Evolutionary conservation across 805 yeast genomes (phyloP).

Genomic region (Clavispora carvajalis): DNA sequence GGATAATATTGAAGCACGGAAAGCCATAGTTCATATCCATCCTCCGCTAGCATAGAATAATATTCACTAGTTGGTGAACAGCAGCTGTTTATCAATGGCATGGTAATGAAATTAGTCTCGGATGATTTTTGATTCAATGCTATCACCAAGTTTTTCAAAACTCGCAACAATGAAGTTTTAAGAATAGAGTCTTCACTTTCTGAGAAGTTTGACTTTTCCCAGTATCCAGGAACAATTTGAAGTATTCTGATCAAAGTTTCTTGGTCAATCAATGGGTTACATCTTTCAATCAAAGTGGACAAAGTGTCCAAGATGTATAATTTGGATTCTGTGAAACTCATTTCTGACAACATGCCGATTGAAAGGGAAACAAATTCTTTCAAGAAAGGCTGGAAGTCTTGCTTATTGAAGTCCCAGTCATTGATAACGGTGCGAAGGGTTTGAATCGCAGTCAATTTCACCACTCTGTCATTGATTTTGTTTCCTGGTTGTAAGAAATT

Average conservation of each 20-base stretch:
- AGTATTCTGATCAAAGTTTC: slow-evolving; percentile 48
- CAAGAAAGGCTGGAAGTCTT: slow-evolving; percentile 61
- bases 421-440: slow-evolving; percentile 66
- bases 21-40: slow-evolving; percentile 84
- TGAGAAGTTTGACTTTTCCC: slow-evolving; percentile 58
- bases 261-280: slow-evolving; percentile 57
- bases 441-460: slow-evolving; percentile 66
- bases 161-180: slow-evolving; percentile 40
- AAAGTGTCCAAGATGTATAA: slow-evolving; percentile 66
- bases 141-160: slow-evolving; percentile 50
- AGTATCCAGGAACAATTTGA: slow-evolving; percentile 58
- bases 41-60: slow-evolving; percentile 66
- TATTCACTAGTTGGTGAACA: slow-evolving; percentile 39
- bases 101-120: slow-evolving; percentile 46
- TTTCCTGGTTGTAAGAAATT: slow-evolving; percentile 43
- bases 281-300: slow-evolving; percentile 54
- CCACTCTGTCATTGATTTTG: slow-evolving; percentile 67
- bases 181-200: slow-evolving; percentile 31
- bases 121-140: slow-evolving; percentile 52
- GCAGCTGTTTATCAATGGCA: slow-evolving; percentile 66
- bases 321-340: slow-evolving; percentile 68
- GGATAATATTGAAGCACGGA: slow-evolving; percentile 62
- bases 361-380: slow-evolving; percentile 46
- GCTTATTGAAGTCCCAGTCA: slow-evolving; percentile 80
- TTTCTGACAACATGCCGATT: slow-evolving; percentile 44